Conservation (phyloP, 2,329 filamentous ascomycete species). For the Aspergillus quadrilineatus region DNA sequence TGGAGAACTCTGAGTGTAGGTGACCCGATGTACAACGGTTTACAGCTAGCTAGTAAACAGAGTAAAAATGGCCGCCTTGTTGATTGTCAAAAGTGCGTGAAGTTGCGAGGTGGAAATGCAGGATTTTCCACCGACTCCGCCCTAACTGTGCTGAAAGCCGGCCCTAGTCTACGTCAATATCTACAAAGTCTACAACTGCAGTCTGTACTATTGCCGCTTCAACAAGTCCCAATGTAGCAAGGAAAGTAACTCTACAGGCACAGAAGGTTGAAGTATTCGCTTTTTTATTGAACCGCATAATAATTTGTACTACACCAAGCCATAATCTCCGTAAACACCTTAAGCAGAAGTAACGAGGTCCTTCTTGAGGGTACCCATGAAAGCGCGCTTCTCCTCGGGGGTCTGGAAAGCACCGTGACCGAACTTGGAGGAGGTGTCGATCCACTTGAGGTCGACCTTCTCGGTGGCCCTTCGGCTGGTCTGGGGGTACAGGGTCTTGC, state of each 20-base stretch:
- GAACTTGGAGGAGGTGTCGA: conserved; percentile 99
- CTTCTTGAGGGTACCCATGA: conserved; percentile 99
- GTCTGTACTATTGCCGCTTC: too few relatives aligned
- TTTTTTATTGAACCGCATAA: conserved; percentile 44
- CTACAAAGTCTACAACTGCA: too few relatives aligned
- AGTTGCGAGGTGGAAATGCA: background rate
- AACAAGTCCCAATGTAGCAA: too few relatives aligned
- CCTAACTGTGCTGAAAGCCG: background rate
- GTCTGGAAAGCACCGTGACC: conserved; percentile 99
- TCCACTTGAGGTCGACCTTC: conserved; percentile 99
- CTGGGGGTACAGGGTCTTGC: conserved; percentile 98
- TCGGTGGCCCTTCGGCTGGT: conserved; percentile 93
- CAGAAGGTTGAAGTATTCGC: conserved; percentile 34
- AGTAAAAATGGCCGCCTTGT: background rate
- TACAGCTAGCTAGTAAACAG: background rate
- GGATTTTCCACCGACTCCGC: conserved; percentile 5
- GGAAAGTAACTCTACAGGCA: background rate
- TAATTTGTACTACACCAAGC: conserved; percentile 39
- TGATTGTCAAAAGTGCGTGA: background rate
- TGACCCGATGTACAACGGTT: background rate
- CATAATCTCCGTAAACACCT: conserved; percentile 40
- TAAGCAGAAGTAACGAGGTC: conserved; percentile 65
- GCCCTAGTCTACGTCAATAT: background rate
- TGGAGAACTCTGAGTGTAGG: background rate
- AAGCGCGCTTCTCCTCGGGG: conserved; percentile 93